Evolutionary conservation across 2,329 filamentous ascomycete genomes (phyloP).

Genomic region (Beauveria medogensis): DNA sequence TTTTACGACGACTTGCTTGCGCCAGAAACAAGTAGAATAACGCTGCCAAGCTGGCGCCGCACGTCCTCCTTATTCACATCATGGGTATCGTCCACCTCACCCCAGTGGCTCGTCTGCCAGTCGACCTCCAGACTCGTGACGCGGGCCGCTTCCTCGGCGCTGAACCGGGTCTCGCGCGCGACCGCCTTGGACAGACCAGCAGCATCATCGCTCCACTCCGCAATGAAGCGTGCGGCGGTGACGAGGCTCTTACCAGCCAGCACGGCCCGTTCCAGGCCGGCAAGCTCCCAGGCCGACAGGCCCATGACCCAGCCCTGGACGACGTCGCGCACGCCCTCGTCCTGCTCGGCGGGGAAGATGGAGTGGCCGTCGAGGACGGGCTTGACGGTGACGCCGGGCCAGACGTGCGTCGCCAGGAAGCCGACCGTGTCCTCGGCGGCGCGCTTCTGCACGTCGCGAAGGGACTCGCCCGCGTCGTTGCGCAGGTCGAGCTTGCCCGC

Average conservation of each 20-base stretch:
- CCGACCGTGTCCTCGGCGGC: constrained; percentile 62
- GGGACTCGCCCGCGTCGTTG: constrained; percentile 44
- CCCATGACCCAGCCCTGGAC: constrained; percentile 69
- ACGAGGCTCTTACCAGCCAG: constrained; percentile 83
- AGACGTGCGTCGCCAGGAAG: constrained; percentile 64
- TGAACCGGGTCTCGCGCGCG: constrained; percentile 44
- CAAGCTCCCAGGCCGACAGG: constrained; percentile 71
- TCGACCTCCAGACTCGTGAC: constrained; percentile 76
- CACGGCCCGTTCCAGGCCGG: constrained; percentile 74
- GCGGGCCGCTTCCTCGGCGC: constrained; percentile 69
- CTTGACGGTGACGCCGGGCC: constrained; percentile 71
- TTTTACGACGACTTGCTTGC: constrained; percentile 23
- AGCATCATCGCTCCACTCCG: constrained; percentile 79
- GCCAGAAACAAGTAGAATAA: constrained; percentile 70
- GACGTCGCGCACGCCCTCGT: constrained; percentile 64
- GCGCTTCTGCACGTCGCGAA: constrained; percentile 65
- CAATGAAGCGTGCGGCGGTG: constrained; percentile 65
- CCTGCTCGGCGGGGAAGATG: constrained; percentile 69
- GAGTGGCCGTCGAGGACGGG: constrained; percentile 73
- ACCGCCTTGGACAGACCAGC: constrained; percentile 35
- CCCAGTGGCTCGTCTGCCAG: constrained; percentile 89
- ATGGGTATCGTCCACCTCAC: constrained; percentile 95
- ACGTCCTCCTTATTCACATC: constrained; percentile 92
- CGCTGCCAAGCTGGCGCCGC: constrained; percentile 78
- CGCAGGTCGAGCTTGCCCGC: constrained; percentile 39